Evolutionary conservation across 306 rosid genomes (phyloP), one percentile per base, ranked within the genome.

Genomic region (Acacia crassicarpa): DNA sequence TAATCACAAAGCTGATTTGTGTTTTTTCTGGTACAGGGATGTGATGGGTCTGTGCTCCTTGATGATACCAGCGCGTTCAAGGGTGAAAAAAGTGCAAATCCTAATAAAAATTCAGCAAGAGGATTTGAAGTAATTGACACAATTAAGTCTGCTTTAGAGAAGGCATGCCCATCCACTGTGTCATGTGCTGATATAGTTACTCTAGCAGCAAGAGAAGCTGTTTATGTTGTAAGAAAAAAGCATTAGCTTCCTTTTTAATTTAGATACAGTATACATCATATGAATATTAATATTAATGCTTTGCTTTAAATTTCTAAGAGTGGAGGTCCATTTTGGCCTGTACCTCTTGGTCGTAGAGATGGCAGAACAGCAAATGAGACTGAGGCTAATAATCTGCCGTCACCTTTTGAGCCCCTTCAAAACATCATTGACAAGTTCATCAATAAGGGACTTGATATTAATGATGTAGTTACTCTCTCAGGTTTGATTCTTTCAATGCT

Each of bases 121-220:
- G 99, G 99, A 44, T 92, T 82, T 68, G 97, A 93, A 65, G 91
- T 92, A n/a, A 93, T 92, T 81, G 98, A 93, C 77, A 83, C 69
- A 54, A 95, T 95, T 54, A 95, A 95, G 68, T 81, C 98, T 79
- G 81, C 43, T 10, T 68, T 95, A 72, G 96, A 93, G 88, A 84
- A 79, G 56, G 92, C 87, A 51, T 95, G 99, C 79, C 99, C 99
- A 72, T 87, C 89, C 61, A 88, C 88, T 5, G 99, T 92, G 54
- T 95, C 99, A 73, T 95, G 99, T 65, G 86, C 96, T 68, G 99
- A 93, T 86, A 84, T 93, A 71, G 70, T 93, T 27, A 71, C 99
- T 78, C 92, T 95, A 17, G 97, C 91, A 6, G 89, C 97, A 1
- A 93, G 97, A 87, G 93, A 94, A 61, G 94, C 97, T 56, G 91